Percentiles rank a stretch among this genome's conserved stretches.
phyloP scores from a whole-genome alignment of 495 filamentous ascomycete species.

The Aspergillus incahuasiensis region DNA sequence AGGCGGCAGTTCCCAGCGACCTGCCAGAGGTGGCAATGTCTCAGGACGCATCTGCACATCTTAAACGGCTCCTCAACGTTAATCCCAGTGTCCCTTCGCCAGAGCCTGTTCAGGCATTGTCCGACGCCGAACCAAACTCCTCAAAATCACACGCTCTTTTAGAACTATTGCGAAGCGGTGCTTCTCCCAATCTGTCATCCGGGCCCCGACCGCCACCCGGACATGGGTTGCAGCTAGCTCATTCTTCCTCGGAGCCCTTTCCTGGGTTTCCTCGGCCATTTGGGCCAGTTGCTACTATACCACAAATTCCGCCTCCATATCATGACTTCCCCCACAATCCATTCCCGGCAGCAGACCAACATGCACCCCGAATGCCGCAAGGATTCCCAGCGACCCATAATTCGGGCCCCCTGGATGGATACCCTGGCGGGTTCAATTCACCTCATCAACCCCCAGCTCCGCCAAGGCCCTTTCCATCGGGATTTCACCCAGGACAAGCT shows the following conservation, averaged over 20 bases:
- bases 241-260: slow-evolving; percentile 36
- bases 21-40: slow-evolving; percentile 35
- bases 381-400: slow-evolving; percentile 12
- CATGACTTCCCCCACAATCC: slow-evolving; percentile 14
- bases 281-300: slow-evolving; percentile 18
- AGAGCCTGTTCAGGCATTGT: slow-evolving; percentile 8
- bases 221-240: slow-evolving; percentile 42
- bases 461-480: slow-evolving; percentile 16
- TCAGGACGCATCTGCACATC: slow-evolving; percentile 54
- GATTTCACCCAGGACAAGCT: slow-evolving; percentile 16
- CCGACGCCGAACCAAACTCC: slow-evolving; percentile 21
- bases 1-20: slow-evolving; percentile 33
- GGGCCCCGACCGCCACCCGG: slow-evolving; percentile 27
- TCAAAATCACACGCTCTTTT: slow-evolving; percentile 52
- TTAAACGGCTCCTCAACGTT: slow-evolving; percentile 62
- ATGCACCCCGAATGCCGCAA: slow-evolving; percentile 9
- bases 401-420: slow-evolving; percentile 13
- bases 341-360: slow-evolving; percentile 2
- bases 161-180: slow-evolving; percentile 50
- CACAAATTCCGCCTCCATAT: slow-evolving; percentile 23
- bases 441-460: slow-evolving; percentile 11
- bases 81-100: slow-evolving; percentile 32
- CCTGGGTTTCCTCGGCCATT: slow-evolving; percentile 35
- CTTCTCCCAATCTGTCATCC: slow-evolving; percentile 33
- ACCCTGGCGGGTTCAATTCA: slow-evolving; percentile 13